Base-by-base conservation (phyloP, 345 rosid species). In the Mangifera indica region DNA sequence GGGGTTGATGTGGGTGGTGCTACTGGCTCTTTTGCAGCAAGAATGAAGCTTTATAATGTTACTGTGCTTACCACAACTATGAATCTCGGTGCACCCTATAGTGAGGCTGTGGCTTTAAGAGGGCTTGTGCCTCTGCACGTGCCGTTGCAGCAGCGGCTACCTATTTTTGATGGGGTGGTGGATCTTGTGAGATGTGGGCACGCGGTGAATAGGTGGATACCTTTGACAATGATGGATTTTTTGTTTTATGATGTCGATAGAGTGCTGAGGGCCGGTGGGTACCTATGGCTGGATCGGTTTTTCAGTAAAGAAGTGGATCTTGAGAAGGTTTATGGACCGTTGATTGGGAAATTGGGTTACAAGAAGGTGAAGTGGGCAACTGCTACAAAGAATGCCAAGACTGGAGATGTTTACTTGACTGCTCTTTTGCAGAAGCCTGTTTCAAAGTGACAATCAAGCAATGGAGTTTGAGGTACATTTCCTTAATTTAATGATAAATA, bases 281-380 rank as follows among this genome's bases (percentile, higher is more conserved):
- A 81, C 72, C 71, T 95, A 34, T 92, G 98, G 99, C 49, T 95
- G 83, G 98, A 95, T 74, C 93, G 89, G 74, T 95, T 95, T 76
- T 92, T 91, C 20, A 79, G 99, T 55, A 95, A 84, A 76, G 75
- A 76, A 5, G 67, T 73, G 51, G 97, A 92, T 79, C 89, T 95
- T 65, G 96, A 88, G 4, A 86, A 81, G 63, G 84, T 89, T 34
- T 95, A 84, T 78, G 82, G 80, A 46, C 98, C 99, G 0, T 79
- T 95, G 94, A 92, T 92, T 21, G 87, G 86, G 46, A 91, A 87
- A 63, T 78, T 95, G 79, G 94, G 97, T 17, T 95, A 95, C 69
- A 95, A 89, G 93, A 92, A 91, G 82, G 93, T 95, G 84, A 95
- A 95, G 73, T 95, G 99, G 99, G 99, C 94, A 7, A 84, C 79